Percentiles rank a stretch among this genome's conserved stretches.
Evolutionary conservation across 768 basidiomycete species (phyloP).

Genomic region (Cantharellus anzutake): DNA sequence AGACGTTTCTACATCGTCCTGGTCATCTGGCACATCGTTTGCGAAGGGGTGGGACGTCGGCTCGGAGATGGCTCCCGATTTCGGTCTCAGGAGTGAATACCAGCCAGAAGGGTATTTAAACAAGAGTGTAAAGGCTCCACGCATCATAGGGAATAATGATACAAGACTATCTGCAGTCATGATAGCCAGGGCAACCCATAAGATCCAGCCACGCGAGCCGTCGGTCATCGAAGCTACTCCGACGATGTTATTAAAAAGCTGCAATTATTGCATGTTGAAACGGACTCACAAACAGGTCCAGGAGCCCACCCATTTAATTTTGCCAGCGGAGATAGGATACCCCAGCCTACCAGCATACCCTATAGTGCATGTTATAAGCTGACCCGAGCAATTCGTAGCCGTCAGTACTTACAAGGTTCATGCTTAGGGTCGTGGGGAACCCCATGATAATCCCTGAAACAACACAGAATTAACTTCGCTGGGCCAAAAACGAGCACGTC

Average conservation of each 20-base stretch:
- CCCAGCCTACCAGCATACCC: constrained; percentile 98
- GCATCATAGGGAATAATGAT: constrained; percentile 58
- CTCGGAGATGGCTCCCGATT: constrained; percentile 28
- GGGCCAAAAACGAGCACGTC: constrained; percentile 1
- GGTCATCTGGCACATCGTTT: constrained; percentile 15
- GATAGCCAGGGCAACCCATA: constrained; percentile 90
- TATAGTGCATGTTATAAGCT: constrained; percentile 14
- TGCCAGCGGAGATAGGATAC: constrained; percentile 71
- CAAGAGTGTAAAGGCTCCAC: constrained; percentile 27
- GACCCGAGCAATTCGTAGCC: not conserved
- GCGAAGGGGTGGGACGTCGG: constrained; percentile 4
- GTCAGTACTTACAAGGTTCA: constrained; percentile 50
- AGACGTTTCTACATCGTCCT: constrained; percentile 53
- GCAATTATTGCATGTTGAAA: too few species aligned
- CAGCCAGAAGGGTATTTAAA: too few species aligned
- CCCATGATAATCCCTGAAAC: constrained; percentile 89
- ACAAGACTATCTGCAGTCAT: constrained; percentile 89
- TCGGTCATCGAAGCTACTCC: constrained; percentile 62
- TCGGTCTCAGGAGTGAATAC: constrained; percentile 1
- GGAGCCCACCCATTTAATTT: constrained; percentile 82
- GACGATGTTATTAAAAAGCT: not conserved
- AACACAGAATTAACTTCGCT: too few species aligned
- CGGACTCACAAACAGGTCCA: constrained; percentile 43
- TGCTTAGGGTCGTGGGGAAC: constrained; percentile 79
- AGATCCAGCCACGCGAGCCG: constrained; percentile 89